phyloP scores from a whole-genome alignment of 2,329 filamentous ascomycete genomes.

The Trichoderma atroviride region DNA sequence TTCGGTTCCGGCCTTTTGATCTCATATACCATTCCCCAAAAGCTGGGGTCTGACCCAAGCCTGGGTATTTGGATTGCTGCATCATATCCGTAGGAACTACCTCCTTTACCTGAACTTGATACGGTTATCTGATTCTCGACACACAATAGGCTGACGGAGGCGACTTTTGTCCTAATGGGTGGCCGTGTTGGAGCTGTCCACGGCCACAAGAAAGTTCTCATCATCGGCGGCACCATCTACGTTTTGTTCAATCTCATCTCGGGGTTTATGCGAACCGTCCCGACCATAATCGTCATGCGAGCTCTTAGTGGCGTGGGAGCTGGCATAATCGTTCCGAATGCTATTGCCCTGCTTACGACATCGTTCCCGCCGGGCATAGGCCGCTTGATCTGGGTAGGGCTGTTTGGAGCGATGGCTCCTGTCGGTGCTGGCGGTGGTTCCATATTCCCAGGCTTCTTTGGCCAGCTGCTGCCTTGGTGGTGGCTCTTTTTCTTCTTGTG shows the following conservation, averaged over 20 bases:
- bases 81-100: slow-evolving; percentile 9
- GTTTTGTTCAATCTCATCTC: slow-evolving; percentile 4
- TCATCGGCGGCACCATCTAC: slow-evolving; percentile 13
- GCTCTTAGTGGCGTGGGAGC: slow-evolving; percentile 17
- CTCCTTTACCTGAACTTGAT: background rate
- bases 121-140: background rate
- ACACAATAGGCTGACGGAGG: background rate
- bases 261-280: slow-evolving; percentile 14
- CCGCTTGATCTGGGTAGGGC: slow-evolving; percentile 10
- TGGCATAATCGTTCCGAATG: slow-evolving; percentile 21
- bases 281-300: slow-evolving; percentile 15
- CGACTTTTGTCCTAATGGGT: slow-evolving; percentile 19
- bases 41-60: background rate
- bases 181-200: slow-evolving; percentile 9
- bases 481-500: slow-evolving; percentile 25
- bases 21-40: slow-evolving; percentile 1
- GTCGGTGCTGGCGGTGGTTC: slow-evolving; percentile 11
- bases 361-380: slow-evolving; percentile 10
- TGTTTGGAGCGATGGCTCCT: slow-evolving; percentile 21
- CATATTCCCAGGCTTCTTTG: slow-evolving; percentile 17
- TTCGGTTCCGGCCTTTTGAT: slow-evolving; percentile 21
- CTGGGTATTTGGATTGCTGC: slow-evolving; percentile 20
- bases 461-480: slow-evolving; percentile 22
- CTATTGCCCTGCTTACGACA: slow-evolving; percentile 17
- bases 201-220: slow-evolving; percentile 10